Evolutionary conservation across 2,329 filamentous ascomycete genomes (phyloP).

Genomic region (Hyphodiscus sp.): DNA sequence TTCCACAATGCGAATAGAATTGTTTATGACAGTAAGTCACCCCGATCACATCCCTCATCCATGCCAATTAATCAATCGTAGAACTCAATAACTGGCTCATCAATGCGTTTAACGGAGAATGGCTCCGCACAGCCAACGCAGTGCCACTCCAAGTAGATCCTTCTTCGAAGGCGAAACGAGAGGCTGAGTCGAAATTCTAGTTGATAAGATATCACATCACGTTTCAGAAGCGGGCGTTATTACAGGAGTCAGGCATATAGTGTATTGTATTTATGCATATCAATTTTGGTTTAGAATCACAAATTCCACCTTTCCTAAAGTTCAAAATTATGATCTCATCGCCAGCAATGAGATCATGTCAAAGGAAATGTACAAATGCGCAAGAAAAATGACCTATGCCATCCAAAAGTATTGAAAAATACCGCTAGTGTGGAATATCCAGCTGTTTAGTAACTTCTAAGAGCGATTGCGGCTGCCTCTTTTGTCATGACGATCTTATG

Average conservation of each 20-base stretch:
- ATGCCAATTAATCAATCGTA: slow-evolving; percentile 35
- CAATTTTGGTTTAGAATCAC: too few species aligned
- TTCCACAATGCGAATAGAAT: slow-evolving; percentile 91
- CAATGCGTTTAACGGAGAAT: slow-evolving; percentile 97
- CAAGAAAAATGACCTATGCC: too few species aligned
- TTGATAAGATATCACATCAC: neutral
- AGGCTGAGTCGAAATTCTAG: neutral
- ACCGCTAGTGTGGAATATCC: too few species aligned
- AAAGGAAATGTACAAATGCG: too few species aligned
- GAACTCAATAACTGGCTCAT: slow-evolving; percentile 85
- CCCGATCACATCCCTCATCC: neutral
- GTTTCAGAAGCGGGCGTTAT: neutral
- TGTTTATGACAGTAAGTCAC: slow-evolving; percentile 81
- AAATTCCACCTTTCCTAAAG: too few species aligned
- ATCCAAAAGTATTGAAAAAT: too few species aligned
- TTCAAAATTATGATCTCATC: too few species aligned
- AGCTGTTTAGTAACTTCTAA: neutral
- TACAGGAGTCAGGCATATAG: too few species aligned
- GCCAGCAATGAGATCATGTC: too few species aligned
- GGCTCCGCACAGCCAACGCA: slow-evolving; percentile 48
- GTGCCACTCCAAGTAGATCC: slow-evolving; percentile 26
- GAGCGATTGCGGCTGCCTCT: neutral
- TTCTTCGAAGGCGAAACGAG: slow-evolving; percentile 11
- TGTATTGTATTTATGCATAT: too few species aligned
- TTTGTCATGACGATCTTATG: neutral